Evolutionary conservation across 805 yeast species (phyloP), one percentile per base, ranked within the genome.

Genomic region (Metschnikowia aberdeeniae): DNA sequence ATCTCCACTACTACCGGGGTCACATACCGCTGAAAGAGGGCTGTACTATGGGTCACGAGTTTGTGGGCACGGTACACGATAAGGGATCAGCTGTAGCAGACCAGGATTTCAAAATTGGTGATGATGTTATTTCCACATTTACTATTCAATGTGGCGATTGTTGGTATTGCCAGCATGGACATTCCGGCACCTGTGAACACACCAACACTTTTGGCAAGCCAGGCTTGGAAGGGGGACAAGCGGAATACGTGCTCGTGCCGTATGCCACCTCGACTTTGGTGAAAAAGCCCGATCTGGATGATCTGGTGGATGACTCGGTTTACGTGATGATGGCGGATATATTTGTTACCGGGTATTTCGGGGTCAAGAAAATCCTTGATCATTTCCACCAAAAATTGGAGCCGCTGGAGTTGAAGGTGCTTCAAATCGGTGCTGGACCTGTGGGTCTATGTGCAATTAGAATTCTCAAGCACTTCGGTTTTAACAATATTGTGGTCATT

Each of bases 241-340:
- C 84, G 1, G 83, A 81, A 56, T 80, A 72, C 52, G 79, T 78
- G 12, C 57, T 79, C 22, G 73, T 80, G n/a, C 85, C 86, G 7
- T 68, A 62, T 47, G 85, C 85, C 3, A 76, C 71, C 36, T 63
- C 73, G 10, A 75, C 81, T 1, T 59, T 81, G 53, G 66, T 69
- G 42, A 72, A 64, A 33, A 68, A 72, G 42, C 81, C 82, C 4
- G 28, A 33, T 1, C 26, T 48, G 8, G 49, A 49, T 1, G 54
- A 55, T 37, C 55, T 55, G 3, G 58, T 62, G 20, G 72, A 74
- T 46, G 78, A 75, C 46, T 58, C 71, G 4, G 69, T 75, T 8
- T 72, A 78, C 28, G 73, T 80, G 5, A 57, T 81, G 50, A 76
- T 80, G 82, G 80, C 83, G 11, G 85, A 81, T 58, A 80, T 81